Evolutionary conservation across 345 rosid species (phyloP).

Genomic region (Orychophragmus violaceus): DNA sequence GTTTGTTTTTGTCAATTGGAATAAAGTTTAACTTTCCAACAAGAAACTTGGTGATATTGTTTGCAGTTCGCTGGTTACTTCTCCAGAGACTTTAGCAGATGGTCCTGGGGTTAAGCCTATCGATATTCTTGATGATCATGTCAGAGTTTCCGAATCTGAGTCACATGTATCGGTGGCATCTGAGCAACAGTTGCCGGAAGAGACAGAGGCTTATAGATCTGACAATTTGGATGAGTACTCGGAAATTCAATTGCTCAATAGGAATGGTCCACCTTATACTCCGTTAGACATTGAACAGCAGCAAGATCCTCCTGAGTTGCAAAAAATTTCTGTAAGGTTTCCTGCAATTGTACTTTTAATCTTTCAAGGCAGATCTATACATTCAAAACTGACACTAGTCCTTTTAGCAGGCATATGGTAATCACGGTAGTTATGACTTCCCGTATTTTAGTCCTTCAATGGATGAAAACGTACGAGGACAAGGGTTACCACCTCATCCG

Average conservation of each 20-base stretch:
- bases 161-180: background rate
- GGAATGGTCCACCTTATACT: conserved; percentile 42
- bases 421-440: background rate
- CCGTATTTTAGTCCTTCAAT: background rate
- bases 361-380: conserved; percentile 11
- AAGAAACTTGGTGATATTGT: background rate
- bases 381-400: background rate
- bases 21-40: background rate
- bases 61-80: background rate
- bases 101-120: background rate
- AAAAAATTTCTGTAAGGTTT: conserved; percentile 46
- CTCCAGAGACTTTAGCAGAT: background rate
- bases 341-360: background rate
- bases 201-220: background rate
- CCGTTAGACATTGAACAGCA: conserved; percentile 56
- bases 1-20: background rate
- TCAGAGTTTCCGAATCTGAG: background rate
- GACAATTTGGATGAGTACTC: background rate
- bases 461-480: background rate
- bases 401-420: background rate
- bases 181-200: background rate
- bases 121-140: background rate
- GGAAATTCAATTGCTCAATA: background rate
- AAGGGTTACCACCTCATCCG: conserved; percentile 37
- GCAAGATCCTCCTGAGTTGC: conserved; percentile 56